phyloP scores from a whole-genome alignment of 257 asterid species.

The Marsdenia floribunda region DNA sequence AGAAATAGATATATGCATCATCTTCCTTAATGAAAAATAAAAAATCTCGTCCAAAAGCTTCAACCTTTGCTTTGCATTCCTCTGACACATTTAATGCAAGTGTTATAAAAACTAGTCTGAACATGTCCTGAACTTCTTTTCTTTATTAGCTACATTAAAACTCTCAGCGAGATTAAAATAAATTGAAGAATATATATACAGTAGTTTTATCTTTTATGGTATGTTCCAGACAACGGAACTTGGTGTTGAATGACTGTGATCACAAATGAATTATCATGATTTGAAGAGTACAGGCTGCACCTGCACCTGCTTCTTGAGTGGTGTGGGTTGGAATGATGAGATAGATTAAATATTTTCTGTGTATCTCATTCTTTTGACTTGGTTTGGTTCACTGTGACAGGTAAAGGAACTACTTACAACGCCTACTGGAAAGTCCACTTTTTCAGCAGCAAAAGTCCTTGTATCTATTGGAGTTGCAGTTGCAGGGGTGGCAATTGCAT shows the following conservation, averaged over 20 bases:
- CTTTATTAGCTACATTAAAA: background rate
- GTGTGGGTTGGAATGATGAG: background rate
- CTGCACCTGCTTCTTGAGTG: background rate
- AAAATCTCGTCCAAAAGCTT: background rate
- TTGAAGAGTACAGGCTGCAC: background rate
- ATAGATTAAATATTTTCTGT: background rate
- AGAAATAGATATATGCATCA: background rate
- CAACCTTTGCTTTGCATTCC: no score
- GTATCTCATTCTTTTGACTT: constrained; percentile 2
- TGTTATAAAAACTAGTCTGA: background rate
- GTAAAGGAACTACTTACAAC: constrained; percentile 42
- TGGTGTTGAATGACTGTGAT: background rate
- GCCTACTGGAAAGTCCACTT: constrained; percentile 36
- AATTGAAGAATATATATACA: no score
- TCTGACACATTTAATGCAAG: no score
- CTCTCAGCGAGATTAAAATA: background rate
- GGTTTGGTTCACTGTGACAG: constrained; percentile 29
- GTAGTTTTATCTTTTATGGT: background rate
- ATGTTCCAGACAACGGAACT: background rate
- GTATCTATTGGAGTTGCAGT: constrained; percentile 60
- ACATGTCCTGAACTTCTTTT: background rate
- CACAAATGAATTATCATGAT: background rate
- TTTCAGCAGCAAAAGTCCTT: constrained; percentile 38
- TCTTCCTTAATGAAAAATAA: background rate
- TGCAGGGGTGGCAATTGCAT: constrained; percentile 59